Percentiles rank a stretch among this genome's conserved stretches.
These are phyloP conservation scores for Penicillium sp. DNA, from an alignment of 2,329 filamentous ascomycete species.

Conservation along the genomic window DNA sequence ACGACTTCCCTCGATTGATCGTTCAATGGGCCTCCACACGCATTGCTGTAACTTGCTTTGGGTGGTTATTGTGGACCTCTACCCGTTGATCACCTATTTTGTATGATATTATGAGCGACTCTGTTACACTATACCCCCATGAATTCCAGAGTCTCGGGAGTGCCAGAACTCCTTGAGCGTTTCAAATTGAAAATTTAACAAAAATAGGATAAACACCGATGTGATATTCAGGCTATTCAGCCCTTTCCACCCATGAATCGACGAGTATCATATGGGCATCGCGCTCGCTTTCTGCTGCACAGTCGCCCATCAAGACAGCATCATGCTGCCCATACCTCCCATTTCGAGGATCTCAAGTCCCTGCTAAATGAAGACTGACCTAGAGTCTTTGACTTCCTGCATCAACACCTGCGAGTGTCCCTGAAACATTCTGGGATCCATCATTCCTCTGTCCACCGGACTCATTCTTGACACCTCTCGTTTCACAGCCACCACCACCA, in stretches of 20 bases:
- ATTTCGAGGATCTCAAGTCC: too few relatives aligned
- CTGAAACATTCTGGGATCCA: too few relatives aligned
- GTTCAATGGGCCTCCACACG: neutral
- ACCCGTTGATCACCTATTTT: neutral
- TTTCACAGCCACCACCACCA: neutral
- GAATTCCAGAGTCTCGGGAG: constrained; percentile 4
- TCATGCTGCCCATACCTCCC: neutral
- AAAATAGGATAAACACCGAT: neutral
- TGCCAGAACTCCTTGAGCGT: neutral
- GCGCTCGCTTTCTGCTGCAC: neutral
- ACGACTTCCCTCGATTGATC: neutral
- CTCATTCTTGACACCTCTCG: neutral
- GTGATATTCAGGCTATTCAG: too few relatives aligned
- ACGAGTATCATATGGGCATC: neutral
- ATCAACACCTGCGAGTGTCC: too few relatives aligned
- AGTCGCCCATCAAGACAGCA: neutral
- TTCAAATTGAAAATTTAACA: neutral
- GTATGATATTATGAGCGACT: constrained; percentile 8
- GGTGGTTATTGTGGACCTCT: neutral
- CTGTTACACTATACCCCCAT: constrained; percentile 7
- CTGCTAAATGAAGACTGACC: neutral
- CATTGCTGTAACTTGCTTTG: neutral
- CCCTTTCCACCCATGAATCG: too few relatives aligned
- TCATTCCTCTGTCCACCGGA: neutral
- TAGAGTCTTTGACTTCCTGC: neutral